Evolutionary conservation across 2,329 filamentous ascomycete genomes (phyloP), one percentile per base, ranked within the genome.

Genomic region (Fusarium begoniae): DNA sequence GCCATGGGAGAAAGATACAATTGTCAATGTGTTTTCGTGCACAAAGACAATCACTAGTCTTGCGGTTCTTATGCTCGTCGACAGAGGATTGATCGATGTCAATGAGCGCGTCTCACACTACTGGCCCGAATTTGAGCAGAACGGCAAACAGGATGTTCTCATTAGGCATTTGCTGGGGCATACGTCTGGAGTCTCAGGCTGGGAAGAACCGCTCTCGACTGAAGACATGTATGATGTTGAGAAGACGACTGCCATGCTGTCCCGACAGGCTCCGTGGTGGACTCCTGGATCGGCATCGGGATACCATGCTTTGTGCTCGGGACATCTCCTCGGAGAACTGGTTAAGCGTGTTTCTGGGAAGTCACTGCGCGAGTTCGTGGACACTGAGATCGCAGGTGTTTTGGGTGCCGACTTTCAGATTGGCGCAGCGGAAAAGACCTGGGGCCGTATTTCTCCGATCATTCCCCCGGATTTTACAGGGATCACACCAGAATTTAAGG

Each of bases 31-130:
- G 1, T 73, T 73, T 7, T 73, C 70, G 0, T 61, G 64, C 22
- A 74, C 71, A 12, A 71, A 73, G 20, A 70, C 66, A 15, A 30
- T 73, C 57, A 74, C 70, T 5, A 66, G 70, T n/a, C 43, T 73
- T 1, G 70, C 71, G 0, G 66, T 60, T 2, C 71, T 74, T 3
- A 40, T 74, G 4, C 70, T 74, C 3, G 43, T 61, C 2, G 71
- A 74, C 15, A 59, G 70, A 12, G 71, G 66, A 3, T 0, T 73
- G 11, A 43, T 73, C 1, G 26, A 58, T 7, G 22, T 63, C 2
- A 22, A 57, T 1, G 30, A 64, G 5, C 63, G 63, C 1, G 51
- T 75, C 5, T 50, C 62, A 9, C 57, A 68, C 9, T 75, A 73
- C 40, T 75, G 69, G 73, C 73, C 73, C 0, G 73, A 65, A 6